Conservation (phyloP, 805 yeast genomes). For the Wickerhamomyces chaumierensis region DNA sequence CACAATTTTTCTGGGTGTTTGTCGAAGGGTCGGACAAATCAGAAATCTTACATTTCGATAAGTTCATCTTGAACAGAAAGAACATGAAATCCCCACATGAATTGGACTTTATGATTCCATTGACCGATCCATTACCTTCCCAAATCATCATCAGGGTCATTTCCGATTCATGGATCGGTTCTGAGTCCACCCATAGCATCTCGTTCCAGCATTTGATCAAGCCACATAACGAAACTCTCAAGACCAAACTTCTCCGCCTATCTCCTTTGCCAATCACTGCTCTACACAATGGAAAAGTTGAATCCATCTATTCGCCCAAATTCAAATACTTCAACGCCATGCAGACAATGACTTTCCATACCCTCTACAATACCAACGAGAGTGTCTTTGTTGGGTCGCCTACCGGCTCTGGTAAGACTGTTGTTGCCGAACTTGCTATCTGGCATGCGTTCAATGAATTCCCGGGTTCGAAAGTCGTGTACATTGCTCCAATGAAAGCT, state of each 20-base stretch:
- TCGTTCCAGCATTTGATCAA: constrained; percentile 85
- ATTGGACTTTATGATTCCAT: constrained; percentile 87
- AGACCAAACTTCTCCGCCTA: constrained; percentile 66
- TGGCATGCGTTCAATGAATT: constrained; percentile 88
- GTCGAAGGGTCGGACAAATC: constrained; percentile 79
- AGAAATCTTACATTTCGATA: constrained; percentile 71
- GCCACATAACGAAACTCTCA: constrained; percentile 79
- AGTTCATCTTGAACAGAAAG: constrained; percentile 53
- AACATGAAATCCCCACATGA: constrained; percentile 48
- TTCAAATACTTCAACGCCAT: constrained; percentile 92
- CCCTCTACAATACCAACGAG: constrained; percentile 67
- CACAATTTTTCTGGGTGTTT: constrained; percentile 84
- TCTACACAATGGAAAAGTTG: constrained; percentile 54
- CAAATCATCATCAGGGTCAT: constrained; percentile 72
- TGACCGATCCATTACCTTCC: constrained; percentile 80
- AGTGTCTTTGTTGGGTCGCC: constrained; percentile 94
- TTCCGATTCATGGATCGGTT: constrained; percentile 85
- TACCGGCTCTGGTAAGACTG: constrained; percentile 96
- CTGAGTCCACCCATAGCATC: constrained; percentile 63
- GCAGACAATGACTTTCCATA: constrained; percentile 96
- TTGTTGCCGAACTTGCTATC: constrained; percentile 92
- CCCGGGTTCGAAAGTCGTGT: constrained; percentile 84
- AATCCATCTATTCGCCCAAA: constrained; percentile 50
- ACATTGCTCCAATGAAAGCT: constrained; percentile 90
- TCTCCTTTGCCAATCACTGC: constrained; percentile 86